Conservation (phyloP, 2,329 filamentous ascomycete genomes). For the Leptographium procerum region DNA sequence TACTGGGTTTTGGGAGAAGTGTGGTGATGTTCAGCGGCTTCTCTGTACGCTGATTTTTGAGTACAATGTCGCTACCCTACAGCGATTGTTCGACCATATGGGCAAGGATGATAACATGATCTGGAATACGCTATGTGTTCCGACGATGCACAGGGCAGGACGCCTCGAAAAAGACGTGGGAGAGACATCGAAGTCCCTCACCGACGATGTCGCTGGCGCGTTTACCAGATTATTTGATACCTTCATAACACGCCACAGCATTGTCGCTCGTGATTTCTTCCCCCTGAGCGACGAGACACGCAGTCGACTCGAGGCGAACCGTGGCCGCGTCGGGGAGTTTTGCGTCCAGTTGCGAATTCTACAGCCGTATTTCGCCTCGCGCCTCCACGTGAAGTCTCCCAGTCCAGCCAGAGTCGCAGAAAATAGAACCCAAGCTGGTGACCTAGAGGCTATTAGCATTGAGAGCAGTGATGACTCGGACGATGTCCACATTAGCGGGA, state of each 20-base stretch:
- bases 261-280: background rate
- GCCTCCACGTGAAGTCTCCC: background rate
- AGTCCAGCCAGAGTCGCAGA: background rate
- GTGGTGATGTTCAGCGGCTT: constrained; percentile 7
- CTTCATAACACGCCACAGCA: constrained; percentile 10
- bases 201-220: constrained; percentile 1
- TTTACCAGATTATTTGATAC: constrained; percentile 15
- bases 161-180: background rate
- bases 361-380: constrained; percentile 9
- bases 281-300: constrained; percentile 3
- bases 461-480: background rate
- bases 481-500: background rate
- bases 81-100: constrained; percentile 2
- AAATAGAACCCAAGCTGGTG: background rate
- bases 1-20: constrained; percentile 6
- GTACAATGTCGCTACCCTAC: constrained; percentile 1
- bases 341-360: constrained; percentile 13
- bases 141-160: background rate
- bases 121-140: constrained; percentile 9
- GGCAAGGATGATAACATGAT: background rate
- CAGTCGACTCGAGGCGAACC: constrained; percentile 4
- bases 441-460: background rate
- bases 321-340: constrained; percentile 11
- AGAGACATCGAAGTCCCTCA: background rate
- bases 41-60: constrained; percentile 9